phyloP scores from a whole-genome alignment of 306 rosid species.

The barrel medic (Medicago truncatula) region MtrunA17r5.0-ANR NC_053049.1:43397501-43398000 shows the following conservation, averaged over 20 bases:
- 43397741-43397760: slow-evolving; percentile 8
- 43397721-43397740: slow-evolving; percentile 5
- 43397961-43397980: background rate
- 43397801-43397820: slow-evolving; percentile 21
- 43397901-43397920: slow-evolving; percentile 22
- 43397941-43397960: slow-evolving; percentile 28
- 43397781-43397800: slow-evolving; percentile 7
- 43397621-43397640: slow-evolving; percentile 9
- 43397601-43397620: background rate
- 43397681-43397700: slow-evolving; percentile 48
- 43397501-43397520: slow-evolving; percentile 72
- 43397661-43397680: slow-evolving; percentile 68
- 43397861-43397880: slow-evolving; percentile 13
- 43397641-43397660: slow-evolving; percentile 65
- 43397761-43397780: slow-evolving; percentile 4
- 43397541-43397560: slow-evolving; percentile 16
- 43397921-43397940: slow-evolving; percentile 14
- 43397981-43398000: slow-evolving; percentile 13
- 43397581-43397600: slow-evolving; percentile 44
- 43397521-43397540: slow-evolving; percentile 76
- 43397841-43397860: slow-evolving; percentile 4
- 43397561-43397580: slow-evolving; percentile 7
- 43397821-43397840: slow-evolving; percentile 39
- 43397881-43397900: background rate
- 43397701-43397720: slow-evolving; percentile 58